Conservation (phyloP, 2,329 filamentous ascomycete species). For the Penicillium vulpinum region DNA sequence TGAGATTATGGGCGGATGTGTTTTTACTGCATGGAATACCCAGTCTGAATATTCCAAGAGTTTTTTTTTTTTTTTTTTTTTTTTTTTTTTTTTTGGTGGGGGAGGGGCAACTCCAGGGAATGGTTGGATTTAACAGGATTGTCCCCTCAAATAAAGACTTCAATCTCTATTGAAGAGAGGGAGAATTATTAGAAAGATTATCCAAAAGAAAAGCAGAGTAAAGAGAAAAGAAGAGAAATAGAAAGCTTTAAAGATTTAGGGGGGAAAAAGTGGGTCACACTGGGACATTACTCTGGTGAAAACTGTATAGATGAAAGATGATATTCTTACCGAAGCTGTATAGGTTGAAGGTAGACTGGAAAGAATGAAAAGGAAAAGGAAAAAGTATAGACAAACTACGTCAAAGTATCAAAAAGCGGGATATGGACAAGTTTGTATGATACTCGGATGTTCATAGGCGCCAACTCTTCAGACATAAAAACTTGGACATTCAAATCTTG, state of each 20-base stretch:
- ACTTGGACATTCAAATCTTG: slow-evolving; percentile 25
- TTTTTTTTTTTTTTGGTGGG: background rate
- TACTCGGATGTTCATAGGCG: slow-evolving; percentile 16
- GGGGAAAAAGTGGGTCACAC: too few species aligned
- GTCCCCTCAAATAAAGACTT: background rate
- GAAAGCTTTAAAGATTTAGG: background rate
- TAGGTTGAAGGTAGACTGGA: too few species aligned
- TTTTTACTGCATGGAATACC: background rate
- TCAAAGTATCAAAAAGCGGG: slow-evolving; percentile 11
- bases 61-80: background rate
- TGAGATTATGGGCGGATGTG: background rate
- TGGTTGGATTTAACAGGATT: background rate
- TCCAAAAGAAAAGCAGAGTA: background rate
- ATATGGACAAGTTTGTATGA: slow-evolving; percentile 27
- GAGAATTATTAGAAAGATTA: background rate
- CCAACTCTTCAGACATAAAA: slow-evolving; percentile 17
- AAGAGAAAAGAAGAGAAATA: background rate
- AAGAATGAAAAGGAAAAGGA: too few species aligned
- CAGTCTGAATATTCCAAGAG: background rate
- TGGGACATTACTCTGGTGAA: too few species aligned
- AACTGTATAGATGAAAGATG: too few species aligned
- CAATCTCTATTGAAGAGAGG: background rate
- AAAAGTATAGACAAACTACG: background rate
- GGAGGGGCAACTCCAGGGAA: slow-evolving; percentile 4
- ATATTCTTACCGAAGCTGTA: too few species aligned